Evolutionary conservation across 148 eudicot genomes (phyloP), one percentile per base, ranked within the genome.

Genomic region (Vaccinium darrowii): DNA sequence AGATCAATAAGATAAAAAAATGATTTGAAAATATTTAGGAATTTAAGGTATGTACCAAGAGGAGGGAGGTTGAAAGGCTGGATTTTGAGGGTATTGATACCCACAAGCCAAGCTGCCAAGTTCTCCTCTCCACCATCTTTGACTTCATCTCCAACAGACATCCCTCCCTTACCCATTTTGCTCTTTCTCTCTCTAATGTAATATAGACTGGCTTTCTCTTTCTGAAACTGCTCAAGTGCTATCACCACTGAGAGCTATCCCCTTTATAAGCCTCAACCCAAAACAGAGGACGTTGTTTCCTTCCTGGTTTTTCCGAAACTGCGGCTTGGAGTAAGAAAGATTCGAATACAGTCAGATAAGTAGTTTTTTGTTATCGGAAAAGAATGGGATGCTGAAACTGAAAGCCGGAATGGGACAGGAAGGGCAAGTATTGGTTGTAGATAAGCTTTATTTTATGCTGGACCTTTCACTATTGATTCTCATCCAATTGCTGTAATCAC

Each of bases 31-130:
- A 85, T 5, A 2, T 11, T 30, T 18, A 36, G 51, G 33, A 43
- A 36, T 13, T 63, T 9, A 63, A n/a, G 23, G 49, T 8, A 14
- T 13, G 19, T 90, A 97, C 99, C 99, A 84, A 97, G 95, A 56
- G 98, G 80, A 85, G 98, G 98, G 25, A 97, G 98, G 53, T 89
- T 89, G 89, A 92, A 97, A 80, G 96, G 99, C 85, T 86, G 94
- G 80, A 97, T 95, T 88, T 95, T 93, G 91, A 97, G 94, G 84
- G 92, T 90, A 54, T 97, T 95, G 80, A 93, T 84, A 21, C 93
- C 91, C 72, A 93, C 53, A 49, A 97, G 90, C 99, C 99, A 97
- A 90, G 99, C 99, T 49, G 99, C 99, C 99, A 95, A 93, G 91
- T 97, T 97, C 85, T 90, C 91, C 83, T 92, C 94, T 81, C n/a